Percentiles rank a stretch among this genome's conserved stretches.
Evolutionary conservation across 352 stramenopile genomes (phyloP).

Genomic region (Thraustotheca clavata): DNA sequence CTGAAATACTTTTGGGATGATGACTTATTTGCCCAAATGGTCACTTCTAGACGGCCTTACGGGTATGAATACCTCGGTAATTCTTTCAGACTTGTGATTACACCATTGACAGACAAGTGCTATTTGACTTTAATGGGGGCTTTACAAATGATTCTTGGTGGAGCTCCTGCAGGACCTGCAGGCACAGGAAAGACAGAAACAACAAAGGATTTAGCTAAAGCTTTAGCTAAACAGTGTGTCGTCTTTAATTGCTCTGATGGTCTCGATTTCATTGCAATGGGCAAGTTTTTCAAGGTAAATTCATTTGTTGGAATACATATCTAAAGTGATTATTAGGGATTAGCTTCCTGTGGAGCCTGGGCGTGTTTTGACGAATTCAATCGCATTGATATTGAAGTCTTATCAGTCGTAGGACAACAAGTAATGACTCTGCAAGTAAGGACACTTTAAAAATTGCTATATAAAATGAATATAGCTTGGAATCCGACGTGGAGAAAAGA

Average conservation of each 20-base stretch:
- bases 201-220: conserved; percentile 93
- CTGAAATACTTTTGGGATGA: conserved; percentile 92
- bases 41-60: conserved; percentile 86
- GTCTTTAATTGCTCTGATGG: conserved; percentile 93
- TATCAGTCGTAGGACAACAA: conserved; percentile 84
- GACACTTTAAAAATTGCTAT: background rate
- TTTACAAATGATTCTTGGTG: conserved; percentile 93
- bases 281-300: conserved; percentile 89
- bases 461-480: conserved; percentile 27
- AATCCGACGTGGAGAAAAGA: conserved; percentile 66
- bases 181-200: conserved; percentile 94
- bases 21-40: conserved; percentile 84
- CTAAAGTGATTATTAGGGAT: conserved; percentile 30
- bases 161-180: conserved; percentile 87
- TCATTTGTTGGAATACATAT: background rate
- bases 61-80: conserved; percentile 97
- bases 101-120: conserved; percentile 93
- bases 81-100: conserved; percentile 93
- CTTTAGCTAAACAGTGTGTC: conserved; percentile 92
- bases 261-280: conserved; percentile 92
- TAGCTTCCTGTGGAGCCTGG: conserved; percentile 91
- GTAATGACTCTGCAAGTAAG: conserved; percentile 85
- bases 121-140: conserved; percentile 95
- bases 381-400: conserved; percentile 82
- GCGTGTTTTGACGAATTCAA: conserved; percentile 89